These are phyloP conservation scores for Moricandia moricandioides DNA, from an alignment of 345 rosid species.

Conservation along the genomic window DNA sequence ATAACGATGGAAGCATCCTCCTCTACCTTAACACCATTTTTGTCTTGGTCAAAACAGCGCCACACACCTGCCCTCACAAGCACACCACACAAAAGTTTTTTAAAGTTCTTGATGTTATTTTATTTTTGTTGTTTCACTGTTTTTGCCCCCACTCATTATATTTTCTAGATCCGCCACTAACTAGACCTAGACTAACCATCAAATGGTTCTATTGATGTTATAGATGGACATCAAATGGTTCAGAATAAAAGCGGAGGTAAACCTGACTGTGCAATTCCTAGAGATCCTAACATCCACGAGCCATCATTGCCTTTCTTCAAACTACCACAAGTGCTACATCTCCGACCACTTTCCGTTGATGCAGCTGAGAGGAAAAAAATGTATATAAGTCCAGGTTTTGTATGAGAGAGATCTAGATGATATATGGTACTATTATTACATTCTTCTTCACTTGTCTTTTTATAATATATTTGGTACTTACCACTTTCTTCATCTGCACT, in stretches of 20 bases:
- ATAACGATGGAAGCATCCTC: conserved; percentile 8
- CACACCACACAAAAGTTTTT: neutral
- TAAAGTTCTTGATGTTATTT: neutral
- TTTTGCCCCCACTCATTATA: no score
- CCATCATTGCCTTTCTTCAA: neutral
- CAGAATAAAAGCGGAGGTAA: neutral
- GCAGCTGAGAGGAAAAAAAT: no score
- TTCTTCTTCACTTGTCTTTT: neutral
- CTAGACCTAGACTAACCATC: no score
- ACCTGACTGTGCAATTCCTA: conserved; percentile 15
- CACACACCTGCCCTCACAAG: neutral
- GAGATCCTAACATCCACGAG: neutral
- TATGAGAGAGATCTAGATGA: neutral
- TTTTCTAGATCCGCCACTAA: no score
- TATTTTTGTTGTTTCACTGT: neutral
- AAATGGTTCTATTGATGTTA: no score
- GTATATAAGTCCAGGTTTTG: no score
- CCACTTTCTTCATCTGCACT: neutral
- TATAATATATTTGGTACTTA: neutral
- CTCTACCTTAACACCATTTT: neutral
- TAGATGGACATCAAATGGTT: no score
- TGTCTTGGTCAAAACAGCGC: neutral
- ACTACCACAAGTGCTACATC: no score
- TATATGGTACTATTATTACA: neutral
- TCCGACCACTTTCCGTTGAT: no score